phyloP scores from a whole-genome alignment of 2,329 filamentous ascomycete species.

The Penicillium verrucosum region DNA sequence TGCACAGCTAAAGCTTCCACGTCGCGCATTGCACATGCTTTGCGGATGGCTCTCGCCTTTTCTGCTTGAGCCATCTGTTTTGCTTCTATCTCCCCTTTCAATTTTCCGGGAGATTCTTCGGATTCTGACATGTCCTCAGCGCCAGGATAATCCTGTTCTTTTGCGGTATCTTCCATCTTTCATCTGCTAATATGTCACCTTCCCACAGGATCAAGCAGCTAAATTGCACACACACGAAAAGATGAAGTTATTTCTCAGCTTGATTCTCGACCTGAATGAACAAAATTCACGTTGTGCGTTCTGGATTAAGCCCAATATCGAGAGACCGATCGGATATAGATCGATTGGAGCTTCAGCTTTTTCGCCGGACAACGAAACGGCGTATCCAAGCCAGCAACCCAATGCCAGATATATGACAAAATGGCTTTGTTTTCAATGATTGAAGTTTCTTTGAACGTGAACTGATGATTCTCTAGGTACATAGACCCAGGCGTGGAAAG shows the following conservation, averaged over 20 bases:
- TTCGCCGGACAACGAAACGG: not conserved
- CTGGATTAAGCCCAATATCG: not conserved
- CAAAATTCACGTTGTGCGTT: not conserved
- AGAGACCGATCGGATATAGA: not conserved
- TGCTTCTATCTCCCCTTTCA: not conserved
- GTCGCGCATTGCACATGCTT: conserved; percentile 60
- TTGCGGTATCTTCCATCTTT: not conserved
- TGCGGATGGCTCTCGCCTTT: conserved; percentile 52
- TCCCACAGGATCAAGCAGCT: not conserved
- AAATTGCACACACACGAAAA: not conserved
- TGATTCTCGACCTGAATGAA: not conserved
- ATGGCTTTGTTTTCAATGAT: not conserved
- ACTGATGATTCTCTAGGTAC: conserved; percentile 2
- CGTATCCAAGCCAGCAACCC: not conserved
- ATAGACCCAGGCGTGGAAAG: not conserved
- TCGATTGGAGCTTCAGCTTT: not conserved
- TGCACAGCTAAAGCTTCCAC: conserved; percentile 55
- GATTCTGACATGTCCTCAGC: not conserved
- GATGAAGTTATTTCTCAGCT: not conserved
- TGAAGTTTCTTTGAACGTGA: not conserved
- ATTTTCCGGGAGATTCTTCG: not conserved
- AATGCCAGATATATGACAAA: not conserved
- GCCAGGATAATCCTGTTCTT: conserved; percentile 5
- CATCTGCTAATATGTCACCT: not conserved
- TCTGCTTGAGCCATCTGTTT: conserved; percentile 12